Evolutionary conservation across 108 stramenopile genomes (phyloP).

Genomic region (Bacterosira constricta): DNA sequence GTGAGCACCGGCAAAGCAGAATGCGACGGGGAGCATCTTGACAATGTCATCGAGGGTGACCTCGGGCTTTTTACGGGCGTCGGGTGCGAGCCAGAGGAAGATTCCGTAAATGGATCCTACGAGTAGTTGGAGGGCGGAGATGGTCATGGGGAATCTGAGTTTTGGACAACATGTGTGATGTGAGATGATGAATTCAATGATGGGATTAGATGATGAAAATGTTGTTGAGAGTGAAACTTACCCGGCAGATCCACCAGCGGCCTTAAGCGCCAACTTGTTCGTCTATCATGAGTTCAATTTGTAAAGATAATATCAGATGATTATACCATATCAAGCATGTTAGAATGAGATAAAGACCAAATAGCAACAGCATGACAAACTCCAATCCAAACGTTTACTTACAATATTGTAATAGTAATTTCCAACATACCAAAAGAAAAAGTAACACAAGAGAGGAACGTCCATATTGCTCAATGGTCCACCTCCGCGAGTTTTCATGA

Average conservation of each 20-base stretch:
- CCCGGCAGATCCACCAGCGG: constrained; percentile 86
- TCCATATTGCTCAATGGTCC: constrained; percentile 57
- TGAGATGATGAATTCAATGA: background rate
- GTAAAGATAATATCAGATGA: too few species aligned
- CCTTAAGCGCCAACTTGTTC: constrained; percentile 90
- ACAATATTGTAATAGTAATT: constrained; percentile 82
- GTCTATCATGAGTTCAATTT: too few species aligned
- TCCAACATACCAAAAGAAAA: constrained; percentile 92
- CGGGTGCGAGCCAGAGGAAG: constrained; percentile 92
- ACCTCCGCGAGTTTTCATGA: constrained; percentile 66
- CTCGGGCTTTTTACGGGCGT: constrained; percentile 74
- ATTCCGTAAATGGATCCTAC: constrained; percentile 87
- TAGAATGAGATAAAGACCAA: background rate
- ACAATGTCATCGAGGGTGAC: constrained; percentile 79
- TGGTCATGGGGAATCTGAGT: constrained; percentile 89
- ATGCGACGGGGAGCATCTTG: constrained; percentile 90
- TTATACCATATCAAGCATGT: constrained; percentile 45
- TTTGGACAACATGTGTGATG: too few species aligned
- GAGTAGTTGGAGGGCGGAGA: constrained; percentile 85
- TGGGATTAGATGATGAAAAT: background rate
- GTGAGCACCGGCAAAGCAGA: constrained; percentile 94
- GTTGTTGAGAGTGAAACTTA: constrained; percentile 1
- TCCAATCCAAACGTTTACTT: constrained; percentile 22
- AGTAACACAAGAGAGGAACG: constrained; percentile 85
- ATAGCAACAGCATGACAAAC: background rate